Conservation (phyloP, 768 basidiomycete species). For the Tulasnella sp. region DNA sequence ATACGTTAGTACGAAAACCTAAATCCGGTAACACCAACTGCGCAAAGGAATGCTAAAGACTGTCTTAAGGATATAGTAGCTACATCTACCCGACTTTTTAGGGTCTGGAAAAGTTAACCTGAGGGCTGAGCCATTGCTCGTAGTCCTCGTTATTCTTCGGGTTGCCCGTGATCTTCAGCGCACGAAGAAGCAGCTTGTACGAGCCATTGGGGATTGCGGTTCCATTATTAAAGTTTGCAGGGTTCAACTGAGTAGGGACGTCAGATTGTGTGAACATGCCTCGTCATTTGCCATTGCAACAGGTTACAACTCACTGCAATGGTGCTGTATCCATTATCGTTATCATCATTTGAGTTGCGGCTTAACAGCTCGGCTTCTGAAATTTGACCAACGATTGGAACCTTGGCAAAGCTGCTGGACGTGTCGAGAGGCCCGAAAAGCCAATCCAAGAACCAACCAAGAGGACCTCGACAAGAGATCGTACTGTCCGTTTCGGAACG, state of each 20-base stretch:
- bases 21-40: background rate
- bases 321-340: background rate
- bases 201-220: conserved; percentile 19
- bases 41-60: background rate
- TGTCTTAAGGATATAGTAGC: background rate
- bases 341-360: background rate
- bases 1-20: background rate
- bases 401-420: conserved; percentile 21
- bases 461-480: background rate
- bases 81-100: background rate
- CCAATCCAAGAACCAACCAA: conserved; percentile 20
- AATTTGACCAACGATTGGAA: conserved; percentile 21
- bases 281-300: background rate
- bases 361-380: background rate
- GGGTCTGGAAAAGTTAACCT: conserved; percentile 33
- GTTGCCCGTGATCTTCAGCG: conserved; percentile 47
- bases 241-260: background rate
- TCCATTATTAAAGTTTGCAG: background rate
- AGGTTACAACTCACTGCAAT: conserved; percentile 1
- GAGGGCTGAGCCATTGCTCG: conserved; percentile 44
- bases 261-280: background rate
- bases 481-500: background rate
- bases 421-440: background rate
- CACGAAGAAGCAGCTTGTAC: conserved; percentile 18
- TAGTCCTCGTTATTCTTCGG: conserved; percentile 44